Evolutionary conservation across 148 eudicot genomes (phyloP), one percentile per base, ranked within the genome.

Genomic region (Gaultheria prostrata): DNA sequence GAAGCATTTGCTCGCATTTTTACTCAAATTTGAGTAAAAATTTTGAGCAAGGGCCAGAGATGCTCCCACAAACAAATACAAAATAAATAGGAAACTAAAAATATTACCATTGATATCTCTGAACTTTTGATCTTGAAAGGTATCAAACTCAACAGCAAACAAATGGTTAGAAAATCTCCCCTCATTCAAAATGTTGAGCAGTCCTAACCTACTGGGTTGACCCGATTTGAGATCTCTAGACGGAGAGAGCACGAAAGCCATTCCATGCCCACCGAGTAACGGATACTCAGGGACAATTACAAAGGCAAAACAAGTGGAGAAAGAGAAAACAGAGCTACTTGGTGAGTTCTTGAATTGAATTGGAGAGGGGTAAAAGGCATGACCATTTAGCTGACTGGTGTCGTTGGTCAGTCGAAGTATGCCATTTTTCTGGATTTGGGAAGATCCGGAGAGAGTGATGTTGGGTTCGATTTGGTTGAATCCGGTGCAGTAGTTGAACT

Each of bases 191-290:
- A 65, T 35, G 32, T 84, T 90, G 20, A 90, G 57, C 1, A 90
- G 63, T 6, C 92, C 92, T 0, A 90, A 89, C 20, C 86, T 87
- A 48, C 83, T 76, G 32, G 90, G 90, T 0, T 77, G 82, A 75
- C 85, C 82, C 3, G 2, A 2, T 2, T 15, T 11, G 30, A 87
- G 75, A 28, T 82, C 80, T 3, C 9, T 56, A 0, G 83, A 53
- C 13, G 84, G 86, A 1, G 92, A 30, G 21, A 92, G 48, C 0
- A 80, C 81, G 77, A 92, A 92, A 59, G 95, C 92, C 14, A 92
- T 46, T 6, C 95, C 95, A 30, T 91, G 93, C 39, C 92, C 95
- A 0, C 92, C 90, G 20, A 92, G 89, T 2, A 54, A 73, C 18
- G 87, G 86, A 32, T 89, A 90, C 82, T 89, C 78, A 0, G 93